A percentile compares a stretch with the other conserved stretches of the same genome.
These are phyloP conservation scores for Bruguiera sexangula DNA, from an alignment of 345 rosid species.

Conservation along the genomic window DNA sequence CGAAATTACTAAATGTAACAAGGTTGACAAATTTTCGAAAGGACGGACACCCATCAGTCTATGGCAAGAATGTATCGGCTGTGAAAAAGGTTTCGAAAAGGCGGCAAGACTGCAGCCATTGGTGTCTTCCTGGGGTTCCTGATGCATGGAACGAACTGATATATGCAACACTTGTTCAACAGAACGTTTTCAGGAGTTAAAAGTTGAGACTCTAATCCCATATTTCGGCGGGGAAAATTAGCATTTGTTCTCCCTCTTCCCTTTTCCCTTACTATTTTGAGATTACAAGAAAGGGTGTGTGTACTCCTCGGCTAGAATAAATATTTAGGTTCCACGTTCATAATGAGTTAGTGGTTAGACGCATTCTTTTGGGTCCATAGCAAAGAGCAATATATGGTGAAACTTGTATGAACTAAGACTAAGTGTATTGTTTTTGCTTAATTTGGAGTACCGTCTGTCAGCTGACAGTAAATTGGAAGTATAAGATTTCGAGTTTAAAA, in stretches of 20 bases:
- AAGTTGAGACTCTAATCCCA: neutral
- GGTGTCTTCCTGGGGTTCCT: constrained; percentile 96
- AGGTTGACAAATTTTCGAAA: constrained; percentile 84
- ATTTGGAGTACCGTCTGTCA: too few species aligned
- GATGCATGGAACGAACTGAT: constrained; percentile 95
- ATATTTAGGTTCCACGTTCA: too few species aligned
- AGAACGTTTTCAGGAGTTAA: constrained; percentile 16
- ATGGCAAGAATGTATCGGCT: constrained; percentile 46
- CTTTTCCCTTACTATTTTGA: too few species aligned
- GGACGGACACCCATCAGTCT: constrained; percentile 87
- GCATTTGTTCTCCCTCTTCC: neutral
- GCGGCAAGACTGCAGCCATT: constrained; percentile 92
- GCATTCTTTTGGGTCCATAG: too few species aligned
- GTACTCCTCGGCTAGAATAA: too few species aligned
- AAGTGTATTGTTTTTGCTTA: too few species aligned
- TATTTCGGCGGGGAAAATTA: neutral
- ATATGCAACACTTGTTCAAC: constrained; percentile 54
- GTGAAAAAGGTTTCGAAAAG: constrained; percentile 41
- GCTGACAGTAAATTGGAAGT: too few species aligned
- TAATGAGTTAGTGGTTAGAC: too few species aligned
- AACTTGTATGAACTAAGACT: too few species aligned
- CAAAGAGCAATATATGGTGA: too few species aligned
- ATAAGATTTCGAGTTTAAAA: too few species aligned
- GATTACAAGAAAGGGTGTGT: too few species aligned
- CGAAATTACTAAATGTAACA: constrained; percentile 67